Evolutionary conservation across 805 yeast species (phyloP), one percentile per base, ranked within the genome.

Genomic region (Candida lessepsii): DNA sequence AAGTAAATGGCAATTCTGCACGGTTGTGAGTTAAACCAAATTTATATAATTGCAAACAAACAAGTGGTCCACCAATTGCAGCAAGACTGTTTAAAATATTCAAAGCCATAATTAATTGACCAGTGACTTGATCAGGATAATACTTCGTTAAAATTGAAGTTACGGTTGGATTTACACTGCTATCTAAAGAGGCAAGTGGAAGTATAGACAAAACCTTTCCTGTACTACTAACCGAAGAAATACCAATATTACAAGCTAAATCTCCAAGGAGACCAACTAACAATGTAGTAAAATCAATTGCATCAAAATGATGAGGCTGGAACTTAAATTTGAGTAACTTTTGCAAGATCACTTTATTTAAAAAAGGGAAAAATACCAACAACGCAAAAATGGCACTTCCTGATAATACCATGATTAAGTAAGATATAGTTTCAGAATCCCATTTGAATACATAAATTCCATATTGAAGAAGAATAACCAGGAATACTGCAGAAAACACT

Each of bases 141-240:
- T 80, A 79, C 56, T 84, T 84, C 40, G 80, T 66, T 9, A 83
- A 58, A 1, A 82, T 47, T 0, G 84, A 68, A 51, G 75, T 80
- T 6, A 80, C 45, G 0, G 81, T 68, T 1, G 93, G 91, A 0
- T 73, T 58, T 1, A 70, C 61, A 1, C 76, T 39, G 0, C 78
- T 66, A 2, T 80, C 77, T 21, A 80, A 51, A 0, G 80, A 57
- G 2, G 69, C 59, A 9, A 78, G 54, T 1, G 41, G 45, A 16
- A 25, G 17, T 7, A 32, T 10, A 3, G 17, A 25, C 10, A 27
- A 5, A 2, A 33, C 33, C 7, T 20, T 27, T 8, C 5, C 3
- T 2, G 29, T 31, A 14, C 11, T 15, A 4, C 33, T 26, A 11
- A 29, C 24, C 11, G 4, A 14, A n/a, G 37, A 18, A 6, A 30